Base-by-base conservation (phyloP, 768 basidiomycete genomes). In the Gloeophyllum trabeum region DNA sequence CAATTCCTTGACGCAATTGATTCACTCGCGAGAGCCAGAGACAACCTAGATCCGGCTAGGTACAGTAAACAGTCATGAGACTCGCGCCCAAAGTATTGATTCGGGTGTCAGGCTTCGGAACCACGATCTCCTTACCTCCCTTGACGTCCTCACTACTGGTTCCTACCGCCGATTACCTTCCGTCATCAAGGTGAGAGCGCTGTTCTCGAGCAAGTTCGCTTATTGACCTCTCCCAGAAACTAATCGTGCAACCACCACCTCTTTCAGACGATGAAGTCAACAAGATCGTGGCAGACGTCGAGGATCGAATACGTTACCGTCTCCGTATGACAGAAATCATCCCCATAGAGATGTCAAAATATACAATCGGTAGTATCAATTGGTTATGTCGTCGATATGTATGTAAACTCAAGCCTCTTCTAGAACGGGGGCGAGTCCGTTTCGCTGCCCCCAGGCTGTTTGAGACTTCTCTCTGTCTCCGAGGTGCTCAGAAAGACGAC, bases 61-160 rank as follows among this genome's bases (percentile, higher is more conserved):
- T 85, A 44, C 47, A 70, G 55, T 19, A 4, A 4, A 5, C 14
- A 16, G 7, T 14, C 21, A 24, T 18, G 6, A 13, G 18, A 20
- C 5, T 36, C 19, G 3, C 32, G 16, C 24, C n/a, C n/a, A 6
- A 4, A 10, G 18, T 3, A 7, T 30, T 25, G 10, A 14, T 19
- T 24, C 18, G 14, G 3, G 32, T 24, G 22, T 4, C 52, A 90
- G 93, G 54, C 73, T 91, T 16, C 81, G 93, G 43, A 97, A 97
- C 61, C 90, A 93, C 46, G 94, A 98, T 60, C 66, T 97, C 19
- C 70, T 92, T 3, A 94, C 91, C 1, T 93, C 93, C 19, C 63
- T 97, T 26, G 85, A 92, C 50, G 85, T 97, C 42, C 68, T 96
- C 24, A 85, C 85, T 1, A 80, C 79, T 10, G 93, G 92, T 0